Evolutionary conservation across 2,329 filamentous ascomycete species (phyloP), one percentile per base, ranked within the genome.

Genomic region (Mycocentrospora acerina): DNA sequence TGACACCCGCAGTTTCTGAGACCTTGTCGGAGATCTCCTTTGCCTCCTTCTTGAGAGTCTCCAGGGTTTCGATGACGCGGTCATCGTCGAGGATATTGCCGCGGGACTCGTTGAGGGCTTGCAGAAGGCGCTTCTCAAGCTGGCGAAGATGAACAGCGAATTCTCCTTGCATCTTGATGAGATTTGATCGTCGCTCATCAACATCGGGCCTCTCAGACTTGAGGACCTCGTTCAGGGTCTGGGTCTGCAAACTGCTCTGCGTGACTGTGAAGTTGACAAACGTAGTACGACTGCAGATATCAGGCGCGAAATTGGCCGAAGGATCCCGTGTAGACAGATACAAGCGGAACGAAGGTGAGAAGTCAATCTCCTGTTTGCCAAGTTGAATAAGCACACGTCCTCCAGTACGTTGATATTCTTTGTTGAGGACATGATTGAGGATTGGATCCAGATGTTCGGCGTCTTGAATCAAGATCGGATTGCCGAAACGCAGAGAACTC

Each of bases 231-330:
- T 96, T 96, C 53, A 98, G 81, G 1, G 93, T 96, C 70, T 98
- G 93, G 2, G 93, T 97, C 72, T 95, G 93, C 62, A 98, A 78
- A 76, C 91, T 97, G 79, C 93, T 96, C 72, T 97, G 91, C 4
- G 93, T 98, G 48, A 98, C 91, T 1, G 94, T 97, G 58, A 98
- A 98, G 72, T 98, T 98, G 78, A 98, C 93, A 70, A 98, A 95
- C 0, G 94, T 98, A 6, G 93, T 97, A 60, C 94, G 82, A 76
- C 90, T 95, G 81, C 94, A 98, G 49, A 98, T 89, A 63, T 98
- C 93, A 1, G 93, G 94, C 7, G 93, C 83, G 66, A 98, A 98
- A 7, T 85, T 88, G 17, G 93, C 91, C 28, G 94, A 98, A 1
- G 94, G 94, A 72, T 98, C 93, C 59, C 91, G 80, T 2, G 94